Base-by-base conservation (phyloP, 2,329 filamentous ascomycete genomes). In the Tolypocladium capitatum region DNA sequence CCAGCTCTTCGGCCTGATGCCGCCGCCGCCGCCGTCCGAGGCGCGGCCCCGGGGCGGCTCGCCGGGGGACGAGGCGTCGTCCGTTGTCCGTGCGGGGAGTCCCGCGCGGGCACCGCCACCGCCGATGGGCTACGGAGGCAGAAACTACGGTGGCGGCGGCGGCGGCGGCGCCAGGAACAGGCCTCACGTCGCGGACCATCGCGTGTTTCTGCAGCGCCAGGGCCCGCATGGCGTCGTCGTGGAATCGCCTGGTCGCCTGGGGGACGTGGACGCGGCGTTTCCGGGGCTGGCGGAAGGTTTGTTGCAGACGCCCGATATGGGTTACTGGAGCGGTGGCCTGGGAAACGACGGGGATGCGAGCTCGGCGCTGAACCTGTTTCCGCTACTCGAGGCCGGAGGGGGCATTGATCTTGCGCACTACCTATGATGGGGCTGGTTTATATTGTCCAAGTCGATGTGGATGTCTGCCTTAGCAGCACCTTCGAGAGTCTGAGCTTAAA, bases 331-430 rank as follows among this genome's bases (percentile, higher is more conserved):
- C 45, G 63, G 59, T 2, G 61, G 61, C 5, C 56, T 66, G 18
- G 66, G 67, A 0, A 58, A 57, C 11, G 70, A 70, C 5, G 61
- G 59, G 4, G 72, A 74, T 46, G 64, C 69, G 52, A 68, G 49
- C 57, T 74, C 56, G 56, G 70, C 50, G 52, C 47, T 76, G 21
- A 76, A 76, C 46, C 47, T 76, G 14, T 77, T 77, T 53, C 69
- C 73, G 1, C 50, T 76, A 43, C 56, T 76, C 33, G 73, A 76
- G 34, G 67, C 67, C 0, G 71, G 72, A 1, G 74, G 74, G 0
- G 73, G 74, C 8, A 76, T 77, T 47, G 73, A 76, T 54, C 58
- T 76, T 36, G 72, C 66, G 8, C 65, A 68, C 51, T 63, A 67
- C 49, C 52, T 67, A 20, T 67, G 30, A 51, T 13, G 27, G 3